A percentile compares a stretch with the other conserved stretches of the same genome.
These are phyloP conservation scores for Forsythia suspensa DNA, from an alignment of 257 asterid species.

Conservation along the genomic window DNA sequence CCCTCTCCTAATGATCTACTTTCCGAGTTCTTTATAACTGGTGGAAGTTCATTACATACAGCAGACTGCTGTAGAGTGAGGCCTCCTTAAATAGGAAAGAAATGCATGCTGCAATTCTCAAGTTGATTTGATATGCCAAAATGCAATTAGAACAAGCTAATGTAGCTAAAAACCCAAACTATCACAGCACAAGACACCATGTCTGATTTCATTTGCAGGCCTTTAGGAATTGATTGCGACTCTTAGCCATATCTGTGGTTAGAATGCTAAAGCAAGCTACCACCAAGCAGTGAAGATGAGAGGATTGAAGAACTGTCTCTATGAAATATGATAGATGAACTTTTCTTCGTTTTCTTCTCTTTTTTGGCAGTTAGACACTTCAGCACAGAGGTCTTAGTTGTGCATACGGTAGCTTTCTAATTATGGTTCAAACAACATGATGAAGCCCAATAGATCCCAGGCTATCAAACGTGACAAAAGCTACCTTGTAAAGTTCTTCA, in stretches of 20 bases:
- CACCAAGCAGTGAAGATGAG: not conserved
- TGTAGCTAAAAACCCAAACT: not conserved
- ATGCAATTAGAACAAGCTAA: not conserved
- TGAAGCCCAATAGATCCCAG: not conserved
- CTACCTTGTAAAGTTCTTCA: slow-evolving; percentile 95
- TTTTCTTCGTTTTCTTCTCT: not conserved
- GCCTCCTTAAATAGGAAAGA: not conserved
- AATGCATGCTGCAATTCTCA: not conserved
- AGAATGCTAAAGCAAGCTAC: not conserved
- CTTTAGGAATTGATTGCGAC: not conserved
- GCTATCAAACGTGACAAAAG: slow-evolving; percentile 5
- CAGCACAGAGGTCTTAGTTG: not conserved
- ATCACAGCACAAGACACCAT: not conserved
- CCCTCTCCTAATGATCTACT: not conserved
- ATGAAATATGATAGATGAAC: not conserved
- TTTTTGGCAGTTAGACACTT: not conserved
- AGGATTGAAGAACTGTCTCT: not conserved
- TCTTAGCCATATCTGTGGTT: not conserved
- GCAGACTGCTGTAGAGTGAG: not conserved
- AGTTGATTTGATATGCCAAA: not conserved
- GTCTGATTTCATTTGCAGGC: not conserved
- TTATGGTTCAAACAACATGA: not conserved
- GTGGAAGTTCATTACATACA: not conserved
- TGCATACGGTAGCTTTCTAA: not conserved
- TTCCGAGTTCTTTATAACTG: not conserved